Evolutionary conservation across 2,329 filamentous ascomycete species (phyloP).

Genomic region (Colletotrichum sp.): DNA sequence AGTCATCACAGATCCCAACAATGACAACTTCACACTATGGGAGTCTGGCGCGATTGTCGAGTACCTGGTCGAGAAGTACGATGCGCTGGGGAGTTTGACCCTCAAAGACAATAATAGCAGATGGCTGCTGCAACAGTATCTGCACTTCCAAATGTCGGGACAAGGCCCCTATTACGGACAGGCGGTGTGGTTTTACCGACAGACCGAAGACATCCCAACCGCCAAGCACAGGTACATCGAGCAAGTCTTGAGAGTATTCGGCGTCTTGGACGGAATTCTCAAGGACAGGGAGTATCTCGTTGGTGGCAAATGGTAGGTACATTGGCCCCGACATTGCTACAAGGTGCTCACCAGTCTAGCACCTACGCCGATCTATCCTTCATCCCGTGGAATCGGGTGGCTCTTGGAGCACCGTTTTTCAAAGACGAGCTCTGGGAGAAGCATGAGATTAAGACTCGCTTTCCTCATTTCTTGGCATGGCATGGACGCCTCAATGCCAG

Average conservation of each 20-base stretch:
- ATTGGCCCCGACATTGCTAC: slow-evolving; percentile 21
- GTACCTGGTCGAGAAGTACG: slow-evolving; percentile 32
- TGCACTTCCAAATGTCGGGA: slow-evolving; percentile 46
- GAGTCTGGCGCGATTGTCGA: slow-evolving; percentile 31
- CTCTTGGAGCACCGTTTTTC: slow-evolving; percentile 1
- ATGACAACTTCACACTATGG: slow-evolving; percentile 27
- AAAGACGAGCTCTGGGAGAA: background rate
- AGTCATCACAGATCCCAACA: slow-evolving; percentile 38
- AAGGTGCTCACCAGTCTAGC: background rate
- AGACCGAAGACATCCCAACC: slow-evolving; percentile 28
- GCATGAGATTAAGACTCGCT: background rate
- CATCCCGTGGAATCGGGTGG: slow-evolving; percentile 29
- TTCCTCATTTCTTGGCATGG: background rate
- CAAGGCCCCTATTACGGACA: slow-evolving; percentile 52
- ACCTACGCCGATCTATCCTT: slow-evolving; percentile 33
- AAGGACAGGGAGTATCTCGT: slow-evolving; percentile 37
- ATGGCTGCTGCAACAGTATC: slow-evolving; percentile 29
- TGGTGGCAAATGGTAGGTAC: slow-evolving; percentile 33
- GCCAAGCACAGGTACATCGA: slow-evolving; percentile 34
- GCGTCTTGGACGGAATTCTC: slow-evolving; percentile 33
- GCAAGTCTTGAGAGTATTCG: slow-evolving; percentile 30
- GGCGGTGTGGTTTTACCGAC: slow-evolving; percentile 36
- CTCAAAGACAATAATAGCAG: background rate
- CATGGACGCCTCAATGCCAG: background rate
- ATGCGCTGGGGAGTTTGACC: slow-evolving; percentile 25